Conservation (phyloP, 164 flowering plant species). For the Vitis rupestris region DNA sequence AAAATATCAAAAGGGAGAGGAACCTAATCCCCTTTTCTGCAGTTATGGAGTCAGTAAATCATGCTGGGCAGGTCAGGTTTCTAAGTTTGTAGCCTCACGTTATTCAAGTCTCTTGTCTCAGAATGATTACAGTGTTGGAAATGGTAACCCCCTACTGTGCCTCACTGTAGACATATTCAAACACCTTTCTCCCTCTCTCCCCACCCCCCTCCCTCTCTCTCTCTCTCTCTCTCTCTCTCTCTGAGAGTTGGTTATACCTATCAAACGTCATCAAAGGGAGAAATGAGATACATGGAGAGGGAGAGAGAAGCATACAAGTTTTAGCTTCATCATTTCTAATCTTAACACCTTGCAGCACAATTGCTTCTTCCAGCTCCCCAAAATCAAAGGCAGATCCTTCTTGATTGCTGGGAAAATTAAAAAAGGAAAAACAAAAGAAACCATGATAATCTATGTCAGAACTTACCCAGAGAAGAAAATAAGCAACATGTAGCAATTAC, state of each 20-base stretch:
- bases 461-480: background rate
- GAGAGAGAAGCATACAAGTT: slow-evolving; percentile 48
- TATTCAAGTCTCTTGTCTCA: slow-evolving; percentile 44
- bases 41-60: slow-evolving; percentile 54
- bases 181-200: slow-evolving; percentile 11
- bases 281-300: background rate
- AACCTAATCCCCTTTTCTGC: slow-evolving; percentile 40
- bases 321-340: slow-evolving; percentile 66
- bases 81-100: slow-evolving; percentile 61
- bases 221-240: slow-evolving; percentile 34
- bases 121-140: slow-evolving; percentile 66
- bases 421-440: background rate
- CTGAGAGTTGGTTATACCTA: slow-evolving; percentile 32
- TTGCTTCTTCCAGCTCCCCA: slow-evolving; percentile 93
- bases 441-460: slow-evolving; percentile 13
- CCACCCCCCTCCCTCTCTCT: background rate
- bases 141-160: slow-evolving; percentile 36
- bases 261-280: slow-evolving; percentile 44
- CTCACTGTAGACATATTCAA: slow-evolving; percentile 43
- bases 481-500: background rate
- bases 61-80: slow-evolving; percentile 39
- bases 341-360: slow-evolving; percentile 73
- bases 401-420: slow-evolving; percentile 50
- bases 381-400: slow-evolving; percentile 83
- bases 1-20: slow-evolving; percentile 16